Evolutionary conservation across 106 monocot genomes (phyloP).

Genomic region (Vanilla planifolia): DNA sequence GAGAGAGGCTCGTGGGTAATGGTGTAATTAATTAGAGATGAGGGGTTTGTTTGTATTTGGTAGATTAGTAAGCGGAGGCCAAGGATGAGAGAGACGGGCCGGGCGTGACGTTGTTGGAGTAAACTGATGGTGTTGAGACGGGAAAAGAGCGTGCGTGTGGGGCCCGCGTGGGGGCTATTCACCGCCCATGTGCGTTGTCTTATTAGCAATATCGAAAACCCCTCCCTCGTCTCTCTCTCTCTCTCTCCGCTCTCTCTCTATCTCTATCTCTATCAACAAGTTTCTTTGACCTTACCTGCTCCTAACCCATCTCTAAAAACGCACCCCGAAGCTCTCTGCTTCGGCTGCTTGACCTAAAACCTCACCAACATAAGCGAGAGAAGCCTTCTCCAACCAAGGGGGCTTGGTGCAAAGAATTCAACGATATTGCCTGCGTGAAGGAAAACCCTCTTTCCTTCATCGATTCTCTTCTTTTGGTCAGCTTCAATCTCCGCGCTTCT

Average conservation of each 20-base stretch:
- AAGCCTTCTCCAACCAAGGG: too few species aligned
- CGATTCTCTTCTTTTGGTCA: neutral
- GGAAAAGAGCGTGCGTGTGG: constrained; percentile 2
- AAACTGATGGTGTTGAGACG: neutral
- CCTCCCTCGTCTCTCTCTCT: neutral
- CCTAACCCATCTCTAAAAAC: neutral
- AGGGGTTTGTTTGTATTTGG: too few species aligned
- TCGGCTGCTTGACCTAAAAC: neutral
- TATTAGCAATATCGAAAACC: neutral
- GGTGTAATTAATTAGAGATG: too few species aligned
- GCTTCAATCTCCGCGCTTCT: too few species aligned
- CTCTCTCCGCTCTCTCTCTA: neutral
- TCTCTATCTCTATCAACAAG: neutral
- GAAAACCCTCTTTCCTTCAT: neutral
- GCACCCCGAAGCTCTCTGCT: neutral
- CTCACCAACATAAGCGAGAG: neutral
- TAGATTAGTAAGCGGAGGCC: too few species aligned
- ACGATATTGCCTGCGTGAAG: too few species aligned
- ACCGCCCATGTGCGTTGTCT: constrained; percentile 8
- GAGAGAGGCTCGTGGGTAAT: neutral
- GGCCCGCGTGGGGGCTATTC: neutral
- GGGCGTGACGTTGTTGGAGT: neutral
- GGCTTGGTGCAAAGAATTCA: neutral
- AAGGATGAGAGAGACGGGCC: neutral
- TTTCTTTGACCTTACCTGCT: constrained; percentile 5